Conservation (phyloP, 805 yeast species). For the Helenozyma baotianmanensis region DNA sequence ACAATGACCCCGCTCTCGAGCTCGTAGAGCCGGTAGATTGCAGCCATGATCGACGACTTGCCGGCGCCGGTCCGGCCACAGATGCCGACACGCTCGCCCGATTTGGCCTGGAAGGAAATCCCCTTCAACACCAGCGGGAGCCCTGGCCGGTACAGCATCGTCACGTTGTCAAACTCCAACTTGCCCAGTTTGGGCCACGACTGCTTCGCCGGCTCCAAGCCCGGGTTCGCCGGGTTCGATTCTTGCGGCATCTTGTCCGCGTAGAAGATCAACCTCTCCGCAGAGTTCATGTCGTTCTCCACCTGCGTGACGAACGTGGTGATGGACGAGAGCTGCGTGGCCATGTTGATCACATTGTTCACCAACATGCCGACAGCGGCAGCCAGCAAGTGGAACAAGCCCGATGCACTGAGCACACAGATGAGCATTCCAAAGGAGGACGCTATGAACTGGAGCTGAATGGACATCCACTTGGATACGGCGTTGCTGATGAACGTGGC, state of each 20-base stretch:
- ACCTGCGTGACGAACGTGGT: constrained; percentile 4
- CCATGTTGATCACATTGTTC: constrained; percentile 4
- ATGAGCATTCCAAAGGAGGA: constrained; percentile 4
- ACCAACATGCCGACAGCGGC: constrained; percentile 8
- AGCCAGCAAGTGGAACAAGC: constrained; percentile 15
- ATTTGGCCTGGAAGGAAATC: constrained; percentile 4
- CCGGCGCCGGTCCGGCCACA: constrained; percentile 22
- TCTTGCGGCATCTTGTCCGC: constrained; percentile 21
- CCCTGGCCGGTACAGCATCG: constrained; percentile 17
- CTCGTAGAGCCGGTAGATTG: constrained; percentile 14
- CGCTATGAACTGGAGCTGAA: background rate
- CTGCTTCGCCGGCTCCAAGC: constrained; percentile 23
- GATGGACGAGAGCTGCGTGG: constrained; percentile 2
- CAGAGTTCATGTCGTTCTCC: constrained; percentile 10
- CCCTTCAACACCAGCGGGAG: constrained; percentile 11
- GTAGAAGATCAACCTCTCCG: constrained; percentile 10
- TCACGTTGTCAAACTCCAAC: constrained; percentile 23
- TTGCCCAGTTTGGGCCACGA: constrained; percentile 8
- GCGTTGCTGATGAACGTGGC: constrained; percentile 7
- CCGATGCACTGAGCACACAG: constrained; percentile 14
- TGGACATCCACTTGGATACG: constrained; percentile 6
- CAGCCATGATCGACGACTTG: constrained; percentile 17
- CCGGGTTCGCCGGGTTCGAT: constrained; percentile 17
- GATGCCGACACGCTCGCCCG: constrained; percentile 15
- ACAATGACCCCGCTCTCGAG: constrained; percentile 9